These are phyloP conservation scores for Thelonectria olida DNA, from an alignment of 2,329 filamentous ascomycete species.

Conservation along the genomic window DNA sequence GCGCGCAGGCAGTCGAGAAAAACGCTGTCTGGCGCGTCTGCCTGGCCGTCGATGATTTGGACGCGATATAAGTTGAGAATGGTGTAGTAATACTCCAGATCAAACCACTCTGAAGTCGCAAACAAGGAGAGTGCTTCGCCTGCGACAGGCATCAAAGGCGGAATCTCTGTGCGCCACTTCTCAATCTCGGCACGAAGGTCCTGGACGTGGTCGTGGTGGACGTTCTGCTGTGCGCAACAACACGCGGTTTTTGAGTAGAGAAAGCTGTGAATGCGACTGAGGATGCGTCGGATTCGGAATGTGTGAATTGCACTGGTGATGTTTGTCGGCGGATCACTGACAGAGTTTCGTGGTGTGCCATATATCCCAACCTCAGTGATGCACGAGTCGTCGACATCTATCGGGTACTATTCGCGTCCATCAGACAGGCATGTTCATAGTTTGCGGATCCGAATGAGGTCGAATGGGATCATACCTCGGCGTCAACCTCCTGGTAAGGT, in stretches of 20 bases:
- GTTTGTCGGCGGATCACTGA: background rate
- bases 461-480: conserved; percentile 4
- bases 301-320: conserved; percentile 9
- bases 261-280: conserved; percentile 6
- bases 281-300: conserved; percentile 9
- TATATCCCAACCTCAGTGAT: background rate
- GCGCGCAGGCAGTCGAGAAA: conserved; percentile 34
- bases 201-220: background rate
- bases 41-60: conserved; percentile 27
- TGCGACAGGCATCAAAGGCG: background rate
- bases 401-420: conserved; percentile 4
- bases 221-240: background rate
- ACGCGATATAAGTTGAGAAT: conserved; percentile 36
- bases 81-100: conserved; percentile 18
- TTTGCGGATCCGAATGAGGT: too few relatives aligned
- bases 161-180: background rate
- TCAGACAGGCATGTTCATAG: too few relatives aligned
- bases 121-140: conserved; percentile 1
- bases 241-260: conserved; percentile 5
- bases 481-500: conserved; percentile 16
- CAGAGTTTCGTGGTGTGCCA: background rate
- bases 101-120: background rate
- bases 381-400: conserved; percentile 12
- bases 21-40: conserved; percentile 22
- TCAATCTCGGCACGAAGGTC: conserved; percentile 10